Evolutionary conservation across 2,329 filamentous ascomycete genomes (phyloP).

Genomic region (Chaetomium sp.): DNA sequence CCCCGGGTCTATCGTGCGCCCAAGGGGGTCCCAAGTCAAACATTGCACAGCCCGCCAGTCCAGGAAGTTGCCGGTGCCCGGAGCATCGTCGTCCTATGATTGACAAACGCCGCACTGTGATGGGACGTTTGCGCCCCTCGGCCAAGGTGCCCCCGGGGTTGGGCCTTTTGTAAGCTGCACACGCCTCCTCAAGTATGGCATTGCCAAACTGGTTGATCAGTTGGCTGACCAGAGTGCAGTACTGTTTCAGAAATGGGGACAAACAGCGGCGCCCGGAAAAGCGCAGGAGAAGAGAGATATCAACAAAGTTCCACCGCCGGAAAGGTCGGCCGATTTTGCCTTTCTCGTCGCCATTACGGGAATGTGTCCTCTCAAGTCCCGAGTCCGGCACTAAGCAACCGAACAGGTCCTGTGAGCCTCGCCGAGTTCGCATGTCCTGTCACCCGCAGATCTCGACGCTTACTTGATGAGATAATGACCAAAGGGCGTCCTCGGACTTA

Average conservation of each 20-base stretch:
- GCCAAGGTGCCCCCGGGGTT: neutral
- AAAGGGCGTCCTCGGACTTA: neutral
- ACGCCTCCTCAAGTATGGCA: neutral
- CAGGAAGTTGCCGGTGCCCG: neutral
- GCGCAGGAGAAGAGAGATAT: neutral
- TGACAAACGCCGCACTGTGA: conserved; percentile 8
- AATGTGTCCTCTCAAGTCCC: neutral
- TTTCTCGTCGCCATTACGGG: neutral
- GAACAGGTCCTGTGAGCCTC: neutral
- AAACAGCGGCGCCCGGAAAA: neutral
- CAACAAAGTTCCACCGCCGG: neutral
- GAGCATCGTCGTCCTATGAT: neutral
- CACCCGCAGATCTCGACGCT: neutral
- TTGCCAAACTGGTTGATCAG: neutral
- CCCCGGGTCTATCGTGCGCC: neutral
- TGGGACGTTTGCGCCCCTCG: neutral
- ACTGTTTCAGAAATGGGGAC: conserved; percentile 1
- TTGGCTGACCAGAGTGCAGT: neutral
- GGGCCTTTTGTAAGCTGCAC: neutral
- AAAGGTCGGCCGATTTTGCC: neutral
- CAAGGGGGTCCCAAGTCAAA: neutral
- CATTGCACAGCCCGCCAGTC: conserved; percentile 9
- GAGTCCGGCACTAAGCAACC: neutral
- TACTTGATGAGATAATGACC: neutral
- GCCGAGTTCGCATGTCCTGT: neutral